Evolutionary conservation across 2,329 filamentous ascomycete species (phyloP).

Genomic region (Colletotrichum lupini): DNA sequence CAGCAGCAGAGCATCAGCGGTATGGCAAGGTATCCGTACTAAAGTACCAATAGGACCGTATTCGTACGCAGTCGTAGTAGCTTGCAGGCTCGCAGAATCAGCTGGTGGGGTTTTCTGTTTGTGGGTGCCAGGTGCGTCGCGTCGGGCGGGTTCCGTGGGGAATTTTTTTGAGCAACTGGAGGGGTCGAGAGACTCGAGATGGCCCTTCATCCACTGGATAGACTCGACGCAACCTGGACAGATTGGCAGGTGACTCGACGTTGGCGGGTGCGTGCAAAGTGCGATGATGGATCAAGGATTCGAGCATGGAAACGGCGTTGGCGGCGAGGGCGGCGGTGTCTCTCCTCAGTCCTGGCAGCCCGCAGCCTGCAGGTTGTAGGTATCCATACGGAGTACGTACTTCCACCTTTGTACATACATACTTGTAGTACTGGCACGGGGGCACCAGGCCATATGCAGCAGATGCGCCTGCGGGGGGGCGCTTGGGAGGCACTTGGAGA

Average conservation of each 20-base stretch:
- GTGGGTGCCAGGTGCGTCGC: conserved; percentile 4
- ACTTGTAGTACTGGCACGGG: too few relatives aligned
- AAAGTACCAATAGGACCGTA: neutral
- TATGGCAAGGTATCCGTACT: neutral
- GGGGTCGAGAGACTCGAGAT: neutral
- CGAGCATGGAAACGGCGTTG: neutral
- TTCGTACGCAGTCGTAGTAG: neutral
- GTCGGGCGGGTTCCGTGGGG: conserved; percentile 30
- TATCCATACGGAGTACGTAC: too few relatives aligned
- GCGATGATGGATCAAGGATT: neutral
- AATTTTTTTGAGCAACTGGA: neutral
- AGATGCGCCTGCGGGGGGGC: neutral
- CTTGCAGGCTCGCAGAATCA: neutral
- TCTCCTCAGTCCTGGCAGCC: neutral
- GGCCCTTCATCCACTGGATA: conserved; percentile 7
- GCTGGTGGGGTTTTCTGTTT: neutral
- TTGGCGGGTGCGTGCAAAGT: neutral
- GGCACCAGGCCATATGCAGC: too few relatives aligned
- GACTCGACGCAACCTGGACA: neutral
- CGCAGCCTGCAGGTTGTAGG: too few relatives aligned
- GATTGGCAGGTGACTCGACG: conserved; percentile 20
- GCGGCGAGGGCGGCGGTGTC: neutral
- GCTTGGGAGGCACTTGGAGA: too few relatives aligned
- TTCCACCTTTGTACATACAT: too few relatives aligned
- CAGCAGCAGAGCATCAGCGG: too few relatives aligned